Base-by-base conservation (phyloP, 768 basidiomycete genomes). In the Lyophyllum decastes region DNA sequence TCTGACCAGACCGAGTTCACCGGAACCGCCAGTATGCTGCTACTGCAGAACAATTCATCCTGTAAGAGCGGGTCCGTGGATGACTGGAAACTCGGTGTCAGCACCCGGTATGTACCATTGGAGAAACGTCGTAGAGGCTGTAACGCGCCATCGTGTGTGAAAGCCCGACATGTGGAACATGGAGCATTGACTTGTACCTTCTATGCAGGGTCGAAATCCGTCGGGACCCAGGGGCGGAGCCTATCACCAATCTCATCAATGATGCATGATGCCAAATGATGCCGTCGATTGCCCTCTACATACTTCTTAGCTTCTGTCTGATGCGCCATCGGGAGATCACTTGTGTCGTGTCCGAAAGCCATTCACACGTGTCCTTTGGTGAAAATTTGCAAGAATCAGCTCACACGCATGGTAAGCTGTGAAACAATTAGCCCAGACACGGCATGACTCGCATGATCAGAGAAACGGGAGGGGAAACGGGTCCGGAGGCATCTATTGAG, bases 161-260 rank as follows among this genome's bases (percentile, higher is more conserved):
- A 26, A 52, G 35, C 40, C 17, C 25, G 38, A 43, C 25, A 19
- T 41, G 40, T n/a, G 49, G 30, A 21, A 27, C 46, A 25, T 47
- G 46, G 22, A 26, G 46, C 8, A 16, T 8, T 47, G 24, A 22
- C 8, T n/a, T n/a, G n/a, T n/a, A n/a, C n/a, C n/a, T n/a, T n/a
- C n/a, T n/a, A n/a, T 56, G 14, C 49, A 57, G 55, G 48, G 38
- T 51, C 38, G 38, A 24, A 25, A 47, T 25, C 12, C 34, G 21
- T 25, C 34, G 24, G 21, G 26, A 7, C 21, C 35, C 54, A 54
- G 59, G 54, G 50, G 58, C 54, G 26, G 38, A 30, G 30, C 22
- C n/a, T 47, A 59, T 59, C 57, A 58, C 27, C 16, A 55, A 61
- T 58, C 35, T 64, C 26, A 64, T 61, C 55, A 57, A 16, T 62